These are phyloP conservation scores for Articulospora tetracladia DNA, from an alignment of 495 filamentous ascomycete genomes.

Conservation along the genomic window DNA sequence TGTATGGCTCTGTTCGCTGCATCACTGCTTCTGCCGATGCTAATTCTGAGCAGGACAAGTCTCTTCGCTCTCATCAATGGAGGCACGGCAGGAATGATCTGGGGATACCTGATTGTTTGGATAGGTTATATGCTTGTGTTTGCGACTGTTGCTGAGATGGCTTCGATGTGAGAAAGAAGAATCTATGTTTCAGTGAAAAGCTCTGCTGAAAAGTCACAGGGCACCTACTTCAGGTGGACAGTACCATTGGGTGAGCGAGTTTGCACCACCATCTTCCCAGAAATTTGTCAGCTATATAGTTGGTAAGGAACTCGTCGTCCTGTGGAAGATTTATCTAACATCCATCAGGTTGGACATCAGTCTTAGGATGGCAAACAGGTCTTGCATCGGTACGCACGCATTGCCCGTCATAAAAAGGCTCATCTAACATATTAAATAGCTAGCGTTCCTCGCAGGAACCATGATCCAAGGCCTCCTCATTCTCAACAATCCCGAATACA, in stretches of 20 bases:
- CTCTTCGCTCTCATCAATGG: conserved; percentile 30
- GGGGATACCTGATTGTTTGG: conserved; percentile 46
- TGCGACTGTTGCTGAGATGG: conserved; percentile 40
- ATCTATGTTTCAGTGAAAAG: no score
- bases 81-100: conserved; percentile 47
- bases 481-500: conserved; percentile 39
- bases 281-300: conserved; percentile 58
- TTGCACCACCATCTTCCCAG: conserved; percentile 46
- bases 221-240: conserved; percentile 44
- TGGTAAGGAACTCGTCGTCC: conserved; percentile 20
- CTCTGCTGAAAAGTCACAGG: background rate
- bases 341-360: conserved; percentile 50
- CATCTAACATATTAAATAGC: background rate
- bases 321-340: background rate
- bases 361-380: conserved; percentile 61
- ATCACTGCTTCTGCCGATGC: background rate
- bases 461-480: conserved; percentile 44
- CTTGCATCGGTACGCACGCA: conserved; percentile 34
- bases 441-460: conserved; percentile 39
- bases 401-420: no score
- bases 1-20: conserved; percentile 17
- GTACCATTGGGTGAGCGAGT: conserved; percentile 59
- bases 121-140: conserved; percentile 39
- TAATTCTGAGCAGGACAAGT: conserved; percentile 10
- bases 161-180: conserved; percentile 32